Evolutionary conservation across 768 basidiomycete species (phyloP).

Genomic region (Suillus variegatus): DNA sequence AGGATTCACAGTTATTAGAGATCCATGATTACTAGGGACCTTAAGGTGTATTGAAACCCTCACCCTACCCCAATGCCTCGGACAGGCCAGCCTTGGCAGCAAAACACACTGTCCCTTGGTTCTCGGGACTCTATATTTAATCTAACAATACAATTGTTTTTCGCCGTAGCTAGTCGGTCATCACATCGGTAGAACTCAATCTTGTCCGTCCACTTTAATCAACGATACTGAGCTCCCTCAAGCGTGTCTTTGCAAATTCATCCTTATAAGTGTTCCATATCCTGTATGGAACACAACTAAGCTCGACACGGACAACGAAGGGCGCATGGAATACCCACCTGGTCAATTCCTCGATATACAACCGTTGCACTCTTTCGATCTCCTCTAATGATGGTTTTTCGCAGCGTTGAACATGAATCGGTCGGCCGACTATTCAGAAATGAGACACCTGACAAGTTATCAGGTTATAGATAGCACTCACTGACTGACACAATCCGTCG

Average conservation of each 20-base stretch:
- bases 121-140: background rate
- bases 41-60: background rate
- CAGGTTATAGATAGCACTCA: slow-evolving; percentile 46
- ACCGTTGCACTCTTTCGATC: slow-evolving; percentile 72
- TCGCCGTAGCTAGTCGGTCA: background rate
- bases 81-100: background rate
- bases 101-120: background rate
- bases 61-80: background rate
- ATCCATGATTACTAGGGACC: background rate
- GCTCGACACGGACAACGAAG: slow-evolving; percentile 6
- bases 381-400: slow-evolving; percentile 85
- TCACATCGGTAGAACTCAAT: background rate
- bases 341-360: slow-evolving; percentile 91
- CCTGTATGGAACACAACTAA: slow-evolving; percentile 38
- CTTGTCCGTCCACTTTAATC: slow-evolving; percentile 40
- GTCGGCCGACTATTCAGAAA: slow-evolving; percentile 70
- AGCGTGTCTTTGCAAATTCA: slow-evolving; percentile 82
- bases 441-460: background rate
- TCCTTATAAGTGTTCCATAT: slow-evolving; percentile 98
- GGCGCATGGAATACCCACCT: slow-evolving; percentile 51
- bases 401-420: slow-evolving; percentile 75
- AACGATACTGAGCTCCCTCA: slow-evolving; percentile 76
- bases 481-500: slow-evolving; percentile 95
- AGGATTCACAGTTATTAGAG: background rate
- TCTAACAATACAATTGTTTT: background rate